Conservation (phyloP, 2,329 filamentous ascomycete genomes). For the Rutstroemia sydowiana region DNA sequence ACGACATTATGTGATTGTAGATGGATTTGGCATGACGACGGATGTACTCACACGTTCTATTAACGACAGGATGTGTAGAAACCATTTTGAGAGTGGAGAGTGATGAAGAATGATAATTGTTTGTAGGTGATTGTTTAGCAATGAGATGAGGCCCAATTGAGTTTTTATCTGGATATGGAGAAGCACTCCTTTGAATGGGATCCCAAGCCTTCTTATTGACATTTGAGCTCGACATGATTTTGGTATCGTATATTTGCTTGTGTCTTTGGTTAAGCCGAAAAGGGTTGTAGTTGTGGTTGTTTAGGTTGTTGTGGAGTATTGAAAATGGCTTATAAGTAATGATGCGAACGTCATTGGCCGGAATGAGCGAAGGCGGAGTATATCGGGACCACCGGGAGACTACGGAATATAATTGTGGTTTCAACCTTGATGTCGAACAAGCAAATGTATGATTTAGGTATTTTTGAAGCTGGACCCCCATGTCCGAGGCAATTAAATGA, state of each 20-base stretch:
- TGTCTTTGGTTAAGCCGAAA: too few species aligned
- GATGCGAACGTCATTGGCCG: constrained; percentile 9
- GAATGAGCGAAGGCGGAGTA: constrained; percentile 9
- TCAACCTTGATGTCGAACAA: background rate
- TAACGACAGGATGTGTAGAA: constrained; percentile 37
- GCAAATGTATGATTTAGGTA: background rate
- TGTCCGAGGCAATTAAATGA: background rate
- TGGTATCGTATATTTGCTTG: constrained; percentile 1
- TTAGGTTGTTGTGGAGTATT: constrained; percentile 9
- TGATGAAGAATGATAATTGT: constrained; percentile 23
- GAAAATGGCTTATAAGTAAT: constrained; percentile 5
- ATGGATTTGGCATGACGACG: constrained; percentile 23
- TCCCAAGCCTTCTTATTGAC: constrained; percentile 14
- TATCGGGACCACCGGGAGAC: constrained; percentile 4
- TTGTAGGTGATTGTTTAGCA: constrained; percentile 20
- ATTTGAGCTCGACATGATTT: constrained; percentile 5
- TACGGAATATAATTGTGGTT: constrained; percentile 6
- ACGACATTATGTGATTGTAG: background rate
- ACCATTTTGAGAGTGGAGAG: constrained; percentile 24
- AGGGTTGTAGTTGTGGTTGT: constrained; percentile 2
- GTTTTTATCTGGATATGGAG: constrained; percentile 26
- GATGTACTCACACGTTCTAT: constrained; percentile 42
- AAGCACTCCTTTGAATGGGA: constrained; percentile 23
- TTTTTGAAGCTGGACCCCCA: background rate
- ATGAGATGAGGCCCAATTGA: constrained; percentile 22